Evolutionary conservation across 2,329 filamentous ascomycete species (phyloP), one percentile per base, ranked within the genome.

Genomic region (Albifimbria verrucaria): DNA sequence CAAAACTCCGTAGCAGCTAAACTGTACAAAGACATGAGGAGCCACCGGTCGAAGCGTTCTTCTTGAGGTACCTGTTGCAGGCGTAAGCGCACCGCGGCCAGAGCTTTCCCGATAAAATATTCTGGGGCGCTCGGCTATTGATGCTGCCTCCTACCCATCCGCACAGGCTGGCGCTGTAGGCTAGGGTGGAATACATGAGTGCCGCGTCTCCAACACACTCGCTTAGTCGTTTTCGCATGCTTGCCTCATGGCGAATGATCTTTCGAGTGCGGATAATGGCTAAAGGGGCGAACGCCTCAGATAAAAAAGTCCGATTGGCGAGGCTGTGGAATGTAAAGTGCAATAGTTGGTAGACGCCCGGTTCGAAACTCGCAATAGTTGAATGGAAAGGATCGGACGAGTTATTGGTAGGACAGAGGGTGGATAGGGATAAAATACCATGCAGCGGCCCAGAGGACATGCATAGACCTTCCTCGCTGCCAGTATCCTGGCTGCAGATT

Each of bases 111-210:
- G 11, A 46, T 49, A 42, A 51, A 57, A 23, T 51, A 56, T 17
- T 54, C 54, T 2, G 54, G 51, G 46, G 39, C 45, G 25, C 39
- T 7, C 24, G 18, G 2, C 24, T 18, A 7, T 48, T 32, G 12
- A 48, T 23, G 7, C 43, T 20, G 17, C 52, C 52, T 5, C 20
- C 39, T 48, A 54, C 56, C 56, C 56, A 58, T 3, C 43, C 56
- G 12, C 46, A 23, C 20, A 48, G 49, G 23, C 48, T 51, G 5
- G 56, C 24, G 5, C 54, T 50, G 49, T 58, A 56, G 3, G 56
- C 56, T 18, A 58, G 44, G 3, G 52, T 58, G 15, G 54, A 55
- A 42, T 56, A 58, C 54, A 56, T 55, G 15, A 58, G 45, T 3
- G 48, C 50, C 18, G 39, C 32, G 39, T 58, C 54, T n/a, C 48